Evolutionary conservation across 129 eudicot species (phyloP).

Genomic region (Logfia minima): DNA sequence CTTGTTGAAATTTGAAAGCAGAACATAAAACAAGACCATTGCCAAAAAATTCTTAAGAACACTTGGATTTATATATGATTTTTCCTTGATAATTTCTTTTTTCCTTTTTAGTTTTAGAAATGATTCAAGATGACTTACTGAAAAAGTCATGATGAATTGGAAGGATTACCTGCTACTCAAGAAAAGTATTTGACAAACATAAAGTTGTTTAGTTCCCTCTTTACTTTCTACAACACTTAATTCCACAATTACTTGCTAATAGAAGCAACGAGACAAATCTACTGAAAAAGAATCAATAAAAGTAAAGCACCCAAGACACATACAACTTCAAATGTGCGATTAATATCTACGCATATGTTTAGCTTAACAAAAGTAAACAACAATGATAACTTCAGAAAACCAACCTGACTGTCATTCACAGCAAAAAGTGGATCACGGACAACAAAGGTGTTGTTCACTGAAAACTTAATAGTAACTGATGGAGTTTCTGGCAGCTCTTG

Average conservation of each 20-base stretch:
- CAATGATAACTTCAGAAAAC: conserved; percentile 20
- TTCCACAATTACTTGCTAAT: conserved; percentile 2
- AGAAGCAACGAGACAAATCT: not conserved
- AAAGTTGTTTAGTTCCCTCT: not conserved
- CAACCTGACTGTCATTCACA: conserved; percentile 66
- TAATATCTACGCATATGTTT: not conserved
- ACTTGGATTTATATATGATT: not conserved
- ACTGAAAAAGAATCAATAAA: not conserved
- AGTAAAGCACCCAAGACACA: conserved; percentile 4
- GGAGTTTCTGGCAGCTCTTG: conserved; percentile 53
- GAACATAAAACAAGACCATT: not conserved
- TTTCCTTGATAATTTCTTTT: not conserved
- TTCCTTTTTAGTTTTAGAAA: not conserved
- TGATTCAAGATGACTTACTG: not conserved
- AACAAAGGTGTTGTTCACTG: conserved; percentile 63
- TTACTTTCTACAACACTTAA: conserved; percentile 4
- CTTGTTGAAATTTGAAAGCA: not conserved
- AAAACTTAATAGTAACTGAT: conserved; percentile 60
- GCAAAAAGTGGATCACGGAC: conserved; percentile 65
- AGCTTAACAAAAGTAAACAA: conserved; percentile 3
- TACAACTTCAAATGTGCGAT: not conserved
- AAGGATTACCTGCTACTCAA: not conserved
- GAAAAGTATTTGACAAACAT: not conserved
- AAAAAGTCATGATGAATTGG: not conserved
- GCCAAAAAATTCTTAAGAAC: not conserved